Conservation (phyloP, 176 grass and related monocot species). For the Hsuehochloa calcarea region DNA sequence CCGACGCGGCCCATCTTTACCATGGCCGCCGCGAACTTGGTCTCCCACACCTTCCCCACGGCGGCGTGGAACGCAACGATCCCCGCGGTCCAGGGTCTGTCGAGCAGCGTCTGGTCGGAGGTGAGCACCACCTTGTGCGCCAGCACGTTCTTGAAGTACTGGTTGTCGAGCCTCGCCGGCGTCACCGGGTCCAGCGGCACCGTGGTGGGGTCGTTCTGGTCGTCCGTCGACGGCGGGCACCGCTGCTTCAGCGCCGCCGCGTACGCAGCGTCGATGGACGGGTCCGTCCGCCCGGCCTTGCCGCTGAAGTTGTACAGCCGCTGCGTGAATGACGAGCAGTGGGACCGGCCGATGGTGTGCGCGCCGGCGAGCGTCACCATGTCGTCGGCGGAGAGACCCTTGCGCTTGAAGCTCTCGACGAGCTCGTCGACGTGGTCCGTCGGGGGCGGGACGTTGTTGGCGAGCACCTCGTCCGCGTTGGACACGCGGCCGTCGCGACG, state of each 20-base stretch:
- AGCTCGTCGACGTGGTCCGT: neutral
- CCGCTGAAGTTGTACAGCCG: slow-evolving; percentile 35
- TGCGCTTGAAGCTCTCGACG: slow-evolving; percentile 18
- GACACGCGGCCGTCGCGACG: slow-evolving; percentile 58
- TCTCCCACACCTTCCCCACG: neutral
- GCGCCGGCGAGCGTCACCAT: slow-evolving; percentile 51
- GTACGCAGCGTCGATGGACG: slow-evolving; percentile 17
- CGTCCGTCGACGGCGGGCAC: slow-evolving; percentile 29
- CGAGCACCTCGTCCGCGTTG: neutral
- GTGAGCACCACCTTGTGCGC: slow-evolving; percentile 22
- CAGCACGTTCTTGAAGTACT: slow-evolving; percentile 60
- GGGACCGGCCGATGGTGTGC: slow-evolving; percentile 51
- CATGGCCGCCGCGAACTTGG: slow-evolving; percentile 40
- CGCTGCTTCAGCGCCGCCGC: neutral
- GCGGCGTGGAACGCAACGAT: slow-evolving; percentile 4
- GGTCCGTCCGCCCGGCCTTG: neutral
- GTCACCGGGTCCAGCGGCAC: slow-evolving; percentile 21
- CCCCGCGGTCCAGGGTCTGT: neutral
- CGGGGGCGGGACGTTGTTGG: slow-evolving; percentile 32
- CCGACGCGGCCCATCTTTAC: slow-evolving; percentile 21
- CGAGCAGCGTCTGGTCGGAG: slow-evolving; percentile 53
- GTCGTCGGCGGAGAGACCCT: slow-evolving; percentile 28
- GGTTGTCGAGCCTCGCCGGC: slow-evolving; percentile 31
- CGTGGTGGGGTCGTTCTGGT: neutral
- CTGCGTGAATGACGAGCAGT: slow-evolving; percentile 50